phyloP scores from a whole-genome alignment of 306 rosid genomes.

The Gastrolobium villosum region DNA sequence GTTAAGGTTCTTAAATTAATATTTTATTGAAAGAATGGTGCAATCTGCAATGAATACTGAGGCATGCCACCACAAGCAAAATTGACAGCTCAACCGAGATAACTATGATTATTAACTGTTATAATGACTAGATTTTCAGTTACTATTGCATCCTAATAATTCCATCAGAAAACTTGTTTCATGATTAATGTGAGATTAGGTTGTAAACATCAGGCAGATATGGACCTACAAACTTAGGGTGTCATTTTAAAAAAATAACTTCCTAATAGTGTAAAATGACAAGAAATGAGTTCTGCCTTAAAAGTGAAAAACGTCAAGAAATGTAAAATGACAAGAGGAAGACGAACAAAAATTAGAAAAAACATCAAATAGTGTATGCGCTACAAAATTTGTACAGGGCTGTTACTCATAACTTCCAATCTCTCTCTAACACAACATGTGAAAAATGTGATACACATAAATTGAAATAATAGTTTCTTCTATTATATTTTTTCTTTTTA shows the following conservation, averaged over 20 bases:
- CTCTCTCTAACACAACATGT: no score
- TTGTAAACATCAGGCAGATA: no score
- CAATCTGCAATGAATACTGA: constrained; percentile 55
- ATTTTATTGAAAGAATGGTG: constrained; percentile 56
- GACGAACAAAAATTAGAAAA: constrained; percentile 53
- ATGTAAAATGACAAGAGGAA: constrained; percentile 56
- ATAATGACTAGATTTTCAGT: constrained; percentile 67
- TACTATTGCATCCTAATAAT: constrained; percentile 69
- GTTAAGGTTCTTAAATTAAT: constrained; percentile 42
- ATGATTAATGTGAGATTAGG: constrained; percentile 73
- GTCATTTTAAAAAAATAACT: no score
- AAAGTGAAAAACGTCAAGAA: no score
- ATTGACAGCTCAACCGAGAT: constrained; percentile 74
- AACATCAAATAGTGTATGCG: no score
- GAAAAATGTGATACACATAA: no score
- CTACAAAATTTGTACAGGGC: no score
- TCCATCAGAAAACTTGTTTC: constrained; percentile 56
- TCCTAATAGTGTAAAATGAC: no score
- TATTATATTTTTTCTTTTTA: no score
- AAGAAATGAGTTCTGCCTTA: no score
- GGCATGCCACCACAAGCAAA: constrained; percentile 68
- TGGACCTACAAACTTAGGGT: constrained; percentile 70
- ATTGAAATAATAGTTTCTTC: no score
- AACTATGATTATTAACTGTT: constrained; percentile 57
- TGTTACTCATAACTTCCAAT: no score